A percentile compares a stretch with the other conserved stretches of the same genome.
Evolutionary conservation across 495 filamentous ascomycete genomes (phyloP).

Genomic region (Rostrohypoxylon terebratum): DNA sequence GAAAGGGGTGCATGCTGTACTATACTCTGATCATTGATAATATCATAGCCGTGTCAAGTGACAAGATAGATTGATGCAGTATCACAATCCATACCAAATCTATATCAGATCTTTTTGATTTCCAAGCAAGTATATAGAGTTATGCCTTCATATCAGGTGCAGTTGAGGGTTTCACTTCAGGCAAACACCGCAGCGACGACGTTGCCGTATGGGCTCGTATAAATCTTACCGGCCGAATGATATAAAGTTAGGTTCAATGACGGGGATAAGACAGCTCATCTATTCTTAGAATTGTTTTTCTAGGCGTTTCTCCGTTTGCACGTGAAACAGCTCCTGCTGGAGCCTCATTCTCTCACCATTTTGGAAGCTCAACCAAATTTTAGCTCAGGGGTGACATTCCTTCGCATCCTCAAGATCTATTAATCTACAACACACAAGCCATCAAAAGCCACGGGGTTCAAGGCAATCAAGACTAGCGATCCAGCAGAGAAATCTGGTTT

Average conservation of each 20-base stretch:
- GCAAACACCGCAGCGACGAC: neutral
- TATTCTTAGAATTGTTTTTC: slow-evolving; percentile 1
- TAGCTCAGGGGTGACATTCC: slow-evolving; percentile 17
- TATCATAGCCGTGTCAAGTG: neutral
- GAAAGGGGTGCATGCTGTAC: neutral
- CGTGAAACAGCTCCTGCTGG: neutral
- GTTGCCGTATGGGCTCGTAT: neutral
- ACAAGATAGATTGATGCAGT: neutral
- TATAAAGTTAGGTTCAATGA: neutral
- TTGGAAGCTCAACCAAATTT: slow-evolving; percentile 12
- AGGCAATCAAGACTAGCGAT: neutral
- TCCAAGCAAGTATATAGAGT: neutral
- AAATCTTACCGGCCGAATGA: neutral
- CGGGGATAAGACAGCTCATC: neutral
- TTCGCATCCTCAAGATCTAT: slow-evolving; percentile 14
- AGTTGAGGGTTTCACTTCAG: neutral
- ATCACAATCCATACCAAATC: neutral
- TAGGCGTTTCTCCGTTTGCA: neutral
- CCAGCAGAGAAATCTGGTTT: neutral
- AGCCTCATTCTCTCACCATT: neutral
- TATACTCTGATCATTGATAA: neutral
- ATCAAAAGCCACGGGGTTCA: neutral
- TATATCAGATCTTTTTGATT: no score
- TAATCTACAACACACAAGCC: neutral
- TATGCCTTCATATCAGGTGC: neutral